Base-by-base conservation (phyloP, 176 grass and related monocot species). In the Pharus latifolius region DNA sequence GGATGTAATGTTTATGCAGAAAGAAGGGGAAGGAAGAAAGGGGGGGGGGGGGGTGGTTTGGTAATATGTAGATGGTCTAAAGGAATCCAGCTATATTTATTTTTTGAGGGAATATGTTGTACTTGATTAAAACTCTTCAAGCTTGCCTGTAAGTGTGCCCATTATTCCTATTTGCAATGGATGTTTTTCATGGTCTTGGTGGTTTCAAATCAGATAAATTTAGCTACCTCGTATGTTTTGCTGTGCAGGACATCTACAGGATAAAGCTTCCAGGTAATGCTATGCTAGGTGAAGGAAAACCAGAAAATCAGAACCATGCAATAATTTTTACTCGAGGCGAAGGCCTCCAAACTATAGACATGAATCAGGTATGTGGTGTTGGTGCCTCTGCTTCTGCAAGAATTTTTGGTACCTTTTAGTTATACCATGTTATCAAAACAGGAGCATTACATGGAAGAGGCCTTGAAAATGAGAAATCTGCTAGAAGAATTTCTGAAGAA, bases 291-390 rank as follows among this genome's bases (percentile, higher is more conserved):
- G 94, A 97, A 90, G 94, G 89, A 11, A 97, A 97, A 65, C 94
- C 94, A 45, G 94, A 97, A 85, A 97, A 97, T 85, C 94, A 97
- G 70, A 97, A 97, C 69, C 94, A 97, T 88, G 94, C 94, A 7
- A 85, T 97, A 73, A 97, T 97, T 69, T 97, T 97, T 63, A 97
- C 94, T 2, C 83, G 94, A 38, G 94, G 89, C 47, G 94, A 97
- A 83, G 86, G 89, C 52, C 85, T 97, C 15, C 94, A 97, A 67
- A 92, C 94, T 49, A 97, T 97, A 67, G 94, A 97, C 78, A 97
- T 92, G 89, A 97, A 97, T 74, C 89, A 98, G 83, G 94, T 98
- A 92, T 22, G 67, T 42, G 29, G 33, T 5, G 54, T 65, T 72
- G 56, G 19, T 67, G 13, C 17, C 23, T 60, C 63, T 64, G 16